A percentile compares a stretch with the other conserved stretches of the same genome.
Conservation (phyloP, 306 rosid genomes). For the Medicago lupulina region DNA sequence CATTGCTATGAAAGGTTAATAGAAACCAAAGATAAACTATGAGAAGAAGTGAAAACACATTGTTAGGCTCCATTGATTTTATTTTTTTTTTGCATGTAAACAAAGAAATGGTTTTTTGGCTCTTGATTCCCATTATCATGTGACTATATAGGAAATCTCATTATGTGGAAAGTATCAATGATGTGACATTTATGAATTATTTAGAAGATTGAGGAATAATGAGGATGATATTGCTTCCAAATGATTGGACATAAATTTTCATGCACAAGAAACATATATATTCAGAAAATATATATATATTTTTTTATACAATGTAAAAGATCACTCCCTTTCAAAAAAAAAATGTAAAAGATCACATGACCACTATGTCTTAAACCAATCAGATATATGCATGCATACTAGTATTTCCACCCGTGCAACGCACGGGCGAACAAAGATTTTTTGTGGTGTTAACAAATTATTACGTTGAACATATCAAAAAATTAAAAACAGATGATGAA, state of each 20-base stretch:
- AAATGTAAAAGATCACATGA: background rate
- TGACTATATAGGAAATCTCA: slow-evolving; percentile 12
- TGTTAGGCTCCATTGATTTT: slow-evolving; percentile 19
- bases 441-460: no score
- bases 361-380: background rate
- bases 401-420: no score
- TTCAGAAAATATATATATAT: background rate
- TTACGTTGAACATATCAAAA: no score
- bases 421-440: no score
- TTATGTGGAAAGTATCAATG: slow-evolving; percentile 8
- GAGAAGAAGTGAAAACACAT: slow-evolving; percentile 14
- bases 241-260: slow-evolving; percentile 5
- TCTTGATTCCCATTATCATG: slow-evolving; percentile 1
- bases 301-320: background rate
- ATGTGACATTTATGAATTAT: slow-evolving; percentile 24
- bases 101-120: slow-evolving; percentile 1
- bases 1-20: slow-evolving; percentile 17
- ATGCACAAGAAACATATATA: background rate
- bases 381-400: background rate
- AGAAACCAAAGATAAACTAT: slow-evolving; percentile 17
- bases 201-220: background rate
- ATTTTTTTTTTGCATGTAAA: slow-evolving; percentile 1
- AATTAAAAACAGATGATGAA: no score
- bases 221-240: background rate
- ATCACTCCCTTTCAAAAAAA: no score